Evolutionary conservation across 352 stramenopile genomes (phyloP).

Genomic region (Phytophthora colocasiae): DNA sequence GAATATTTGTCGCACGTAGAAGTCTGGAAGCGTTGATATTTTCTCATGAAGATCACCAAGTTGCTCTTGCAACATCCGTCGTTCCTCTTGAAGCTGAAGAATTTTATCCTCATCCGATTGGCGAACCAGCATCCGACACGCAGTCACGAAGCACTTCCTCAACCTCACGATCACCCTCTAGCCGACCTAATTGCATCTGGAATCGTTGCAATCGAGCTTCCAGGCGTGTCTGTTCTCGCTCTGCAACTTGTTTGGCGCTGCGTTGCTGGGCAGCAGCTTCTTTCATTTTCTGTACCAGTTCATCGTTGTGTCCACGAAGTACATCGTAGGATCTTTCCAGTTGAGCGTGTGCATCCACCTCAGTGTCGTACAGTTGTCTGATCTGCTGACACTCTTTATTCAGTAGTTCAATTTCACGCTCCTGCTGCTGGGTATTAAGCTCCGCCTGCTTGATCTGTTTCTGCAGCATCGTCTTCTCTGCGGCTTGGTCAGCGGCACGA

Average conservation of each 20-base stretch:
- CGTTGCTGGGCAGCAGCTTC: constrained; percentile 21
- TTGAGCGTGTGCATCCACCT: constrained; percentile 33
- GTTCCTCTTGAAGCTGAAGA: constrained; percentile 66
- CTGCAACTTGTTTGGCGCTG: constrained; percentile 30
- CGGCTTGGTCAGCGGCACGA: constrained; percentile 63
- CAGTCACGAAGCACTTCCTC: constrained; percentile 62
- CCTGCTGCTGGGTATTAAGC: constrained; percentile 31
- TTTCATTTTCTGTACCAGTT: constrained; percentile 32
- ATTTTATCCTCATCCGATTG: constrained; percentile 69
- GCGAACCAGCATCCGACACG: constrained; percentile 60
- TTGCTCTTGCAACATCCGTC: constrained; percentile 69
- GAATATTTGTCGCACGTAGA: constrained; percentile 89
- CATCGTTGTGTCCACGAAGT: constrained; percentile 35
- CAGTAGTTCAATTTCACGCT: constrained; percentile 51
- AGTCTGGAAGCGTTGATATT: constrained; percentile 85
- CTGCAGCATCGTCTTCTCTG: constrained; percentile 60
- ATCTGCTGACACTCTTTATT: constrained; percentile 57
- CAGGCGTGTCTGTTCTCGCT: constrained; percentile 47
- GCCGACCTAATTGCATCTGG: constrained; percentile 61
- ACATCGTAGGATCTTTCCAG: constrained; percentile 31
- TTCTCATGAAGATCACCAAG: constrained; percentile 82
- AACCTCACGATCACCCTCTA: constrained; percentile 59
- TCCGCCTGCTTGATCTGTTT: constrained; percentile 60
- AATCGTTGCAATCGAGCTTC: constrained; percentile 57
- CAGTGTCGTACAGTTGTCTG: constrained; percentile 39